Evolutionary conservation across 805 yeast species (phyloP), one percentile per base, ranked within the genome.

Genomic region (Scheffersomyces stipitis): DNA sequence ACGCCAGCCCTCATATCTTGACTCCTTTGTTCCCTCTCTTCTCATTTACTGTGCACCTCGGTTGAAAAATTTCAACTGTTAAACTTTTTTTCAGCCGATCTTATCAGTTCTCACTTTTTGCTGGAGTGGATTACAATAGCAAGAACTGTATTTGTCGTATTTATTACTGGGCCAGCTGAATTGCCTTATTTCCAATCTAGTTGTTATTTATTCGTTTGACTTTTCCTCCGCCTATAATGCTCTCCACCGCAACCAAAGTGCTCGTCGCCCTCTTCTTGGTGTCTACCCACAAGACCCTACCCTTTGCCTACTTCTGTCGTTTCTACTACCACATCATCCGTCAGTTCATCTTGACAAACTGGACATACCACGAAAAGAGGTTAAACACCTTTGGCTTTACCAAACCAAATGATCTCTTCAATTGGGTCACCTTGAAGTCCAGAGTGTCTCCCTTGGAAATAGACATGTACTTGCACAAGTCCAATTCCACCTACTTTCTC

Each of bases 381-480:
- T 37, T 32, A 30, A 67, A 68, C 43, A 58, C 71, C 7, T 61
- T 54, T 37, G 71, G 67, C 9, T 46, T 58, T 27, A 56, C 59
- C 28, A 54, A 44, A 37, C 43, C 26, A 37, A 31, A 27, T 12
- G 45, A 64, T 27, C 46, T 69, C n/a, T 81, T 81, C 55, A 64
- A 68, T 9, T 66, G 73, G 30, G 53, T 67, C 1, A 49, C 56
- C 10, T 66, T 66, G 45, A 45, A 57, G 15, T 75, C 89, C 0
- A 78, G 76, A 41, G 85, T 84, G 18, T 81, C 91, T 1, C 79
- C 85, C 5, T 62, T 85, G 52, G 97, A 90, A 55, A 80, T 87
- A 54, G 97, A 90, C 60, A 76, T 86, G 66, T 87, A 87, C 54
- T 51, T 88, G 32, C 98, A 90, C 67, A 91, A 90, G 65, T 79